Conservation (phyloP, 2,329 filamentous ascomycete genomes). For the Madurella mycetomatis region DNA sequence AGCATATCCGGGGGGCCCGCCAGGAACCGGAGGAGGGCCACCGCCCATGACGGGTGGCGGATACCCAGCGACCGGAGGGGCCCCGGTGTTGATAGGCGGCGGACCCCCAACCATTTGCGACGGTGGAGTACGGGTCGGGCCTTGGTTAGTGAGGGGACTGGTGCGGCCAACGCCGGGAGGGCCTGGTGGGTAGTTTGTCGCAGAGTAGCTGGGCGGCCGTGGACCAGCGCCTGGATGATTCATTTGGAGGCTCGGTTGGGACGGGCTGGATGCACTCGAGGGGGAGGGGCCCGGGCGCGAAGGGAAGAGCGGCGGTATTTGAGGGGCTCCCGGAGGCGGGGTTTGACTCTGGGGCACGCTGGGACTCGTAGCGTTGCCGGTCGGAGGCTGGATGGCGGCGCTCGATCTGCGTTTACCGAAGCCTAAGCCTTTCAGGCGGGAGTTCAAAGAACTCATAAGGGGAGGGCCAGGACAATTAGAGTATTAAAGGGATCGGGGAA, state of each 20-base stretch:
- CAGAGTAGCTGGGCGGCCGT: slow-evolving; percentile 60
- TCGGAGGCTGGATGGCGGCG: slow-evolving; percentile 49
- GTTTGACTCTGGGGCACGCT: slow-evolving; percentile 40
- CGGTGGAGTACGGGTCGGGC: slow-evolving; percentile 51
- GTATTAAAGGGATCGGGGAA: slow-evolving; percentile 34
- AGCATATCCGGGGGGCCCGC: slow-evolving; percentile 44
- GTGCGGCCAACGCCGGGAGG: slow-evolving; percentile 50
- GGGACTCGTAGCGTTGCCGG: slow-evolving; percentile 26
- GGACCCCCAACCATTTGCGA: slow-evolving; percentile 60
- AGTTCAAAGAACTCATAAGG: slow-evolving; percentile 75
- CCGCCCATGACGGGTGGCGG: slow-evolving; percentile 50
- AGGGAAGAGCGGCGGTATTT: slow-evolving; percentile 49
- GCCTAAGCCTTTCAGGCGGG: slow-evolving; percentile 73
- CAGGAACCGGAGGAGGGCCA: slow-evolving; percentile 40
- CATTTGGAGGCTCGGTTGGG: slow-evolving; percentile 53
- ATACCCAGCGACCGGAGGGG: slow-evolving; percentile 52
- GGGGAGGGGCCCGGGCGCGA: slow-evolving; percentile 37
- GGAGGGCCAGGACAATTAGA: slow-evolving; percentile 17
- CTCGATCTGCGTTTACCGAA: slow-evolving; percentile 75
- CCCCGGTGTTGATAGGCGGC: slow-evolving; percentile 63
- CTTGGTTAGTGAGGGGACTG: slow-evolving; percentile 47
- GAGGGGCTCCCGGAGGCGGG: slow-evolving; percentile 36
- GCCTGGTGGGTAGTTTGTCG: slow-evolving; percentile 50
- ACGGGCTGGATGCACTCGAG: slow-evolving; percentile 44
- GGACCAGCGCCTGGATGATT: slow-evolving; percentile 57